Evolutionary conservation across 768 basidiomycete species (phyloP).

Genomic region (Tephrocybe rancida): DNA sequence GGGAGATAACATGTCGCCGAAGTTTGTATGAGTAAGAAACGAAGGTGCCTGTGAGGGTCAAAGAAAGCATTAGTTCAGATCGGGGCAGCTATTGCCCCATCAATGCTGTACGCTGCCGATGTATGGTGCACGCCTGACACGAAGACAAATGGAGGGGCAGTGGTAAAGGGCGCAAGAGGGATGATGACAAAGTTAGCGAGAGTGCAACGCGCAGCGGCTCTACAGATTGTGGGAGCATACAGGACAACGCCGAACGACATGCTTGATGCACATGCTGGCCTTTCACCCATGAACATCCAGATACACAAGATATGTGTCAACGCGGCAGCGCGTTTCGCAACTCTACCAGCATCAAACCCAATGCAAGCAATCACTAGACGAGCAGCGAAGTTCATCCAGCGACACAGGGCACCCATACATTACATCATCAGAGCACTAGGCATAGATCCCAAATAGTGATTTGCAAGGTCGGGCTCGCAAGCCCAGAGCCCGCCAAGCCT

Average conservation of each 20-base stretch:
- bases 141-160: neutral
- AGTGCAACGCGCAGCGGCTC: neutral
- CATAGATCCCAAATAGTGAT: neutral
- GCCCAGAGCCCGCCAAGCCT: no score
- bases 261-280: neutral
- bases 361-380: neutral
- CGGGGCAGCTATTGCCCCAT: neutral
- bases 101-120: neutral
- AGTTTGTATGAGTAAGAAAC: no score
- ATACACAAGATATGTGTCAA: neutral
- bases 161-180: neutral
- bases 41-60: no score
- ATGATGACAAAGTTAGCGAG: neutral
- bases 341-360: conserved; percentile 1
- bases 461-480: no score
- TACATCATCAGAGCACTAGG: neutral
- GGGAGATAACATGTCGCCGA: no score
- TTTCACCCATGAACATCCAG: neutral
- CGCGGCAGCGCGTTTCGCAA: neutral
- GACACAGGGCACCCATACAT: neutral
- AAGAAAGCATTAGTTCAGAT: no score
- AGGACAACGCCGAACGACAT: neutral
- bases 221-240: no score
- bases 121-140: neutral
- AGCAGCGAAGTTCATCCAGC: neutral